A percentile compares a stretch with the other conserved stretches of the same genome.
These are phyloP conservation scores for maize (Zea mays) DNA, from an alignment of 176 grass and related monocot species.

Conservation along the genomic window Zm-B73-REFERENCE-NAM-5.0 NC_050103.1:63894001-63894500, in stretches of 20 bases:
- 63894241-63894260: constrained; percentile 17
- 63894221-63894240: constrained; percentile 5
- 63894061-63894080: accelerated
- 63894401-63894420: constrained; percentile 21
- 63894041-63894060: not conserved
- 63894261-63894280: constrained; percentile 17
- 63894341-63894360: constrained; percentile 40
- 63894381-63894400: constrained; percentile 16
- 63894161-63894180: no score
- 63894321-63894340: constrained; percentile 26
- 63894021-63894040: not conserved
- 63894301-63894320: not conserved
- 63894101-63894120: constrained; percentile 1
- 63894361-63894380: not conserved
- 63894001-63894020: no score
- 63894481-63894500: constrained; percentile 38
- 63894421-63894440: no score
- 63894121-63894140: no score
- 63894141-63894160: no score
- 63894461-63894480: constrained; percentile 56
- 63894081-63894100: not conserved
- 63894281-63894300: constrained; percentile 13
- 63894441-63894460: constrained; percentile 36
- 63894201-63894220: constrained; percentile 4
- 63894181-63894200: not conserved